Evolutionary conservation across 2,329 filamentous ascomycete genomes (phyloP).

Genomic region (Akanthomyces muscarius): DNA sequence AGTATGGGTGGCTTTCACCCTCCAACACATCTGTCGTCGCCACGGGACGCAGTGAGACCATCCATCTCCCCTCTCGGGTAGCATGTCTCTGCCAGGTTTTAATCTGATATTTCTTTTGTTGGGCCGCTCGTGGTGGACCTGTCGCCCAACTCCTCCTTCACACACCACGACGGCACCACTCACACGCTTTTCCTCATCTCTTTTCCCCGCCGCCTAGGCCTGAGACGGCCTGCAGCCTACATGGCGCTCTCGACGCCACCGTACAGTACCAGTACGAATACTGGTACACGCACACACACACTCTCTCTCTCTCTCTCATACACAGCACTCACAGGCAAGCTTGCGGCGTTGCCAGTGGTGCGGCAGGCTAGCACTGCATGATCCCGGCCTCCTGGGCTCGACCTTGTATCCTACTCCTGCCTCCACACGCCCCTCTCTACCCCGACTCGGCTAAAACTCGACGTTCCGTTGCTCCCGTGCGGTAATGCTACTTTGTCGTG

Average conservation of each 20-base stretch:
- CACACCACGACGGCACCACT: neutral
- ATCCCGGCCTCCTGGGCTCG: slow-evolving; percentile 12
- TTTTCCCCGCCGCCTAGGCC: slow-evolving; percentile 3
- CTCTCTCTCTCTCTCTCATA: neutral
- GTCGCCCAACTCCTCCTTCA: neutral
- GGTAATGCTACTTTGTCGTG: neutral
- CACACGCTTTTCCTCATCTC: neutral
- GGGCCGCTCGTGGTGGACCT: slow-evolving; percentile 4
- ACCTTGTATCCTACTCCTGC: slow-evolving; percentile 4
- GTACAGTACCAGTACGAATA: neutral
- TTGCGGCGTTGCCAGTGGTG: no score
- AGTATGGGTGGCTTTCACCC: neutral
- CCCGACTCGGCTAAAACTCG: slow-evolving; percentile 13
- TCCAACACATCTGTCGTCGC: neutral
- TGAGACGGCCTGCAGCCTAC: neutral
- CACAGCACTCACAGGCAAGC: no score
- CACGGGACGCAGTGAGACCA: slow-evolving; percentile 5
- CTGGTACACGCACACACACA: no score
- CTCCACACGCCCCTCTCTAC: slow-evolving; percentile 11
- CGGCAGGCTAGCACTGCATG: neutral
- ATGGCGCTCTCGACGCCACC: slow-evolving; percentile 1
- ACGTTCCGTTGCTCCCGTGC: slow-evolving; percentile 13
- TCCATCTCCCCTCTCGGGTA: slow-evolving; percentile 5
- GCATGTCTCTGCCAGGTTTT: neutral
- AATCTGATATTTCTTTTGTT: slow-evolving; percentile 2